Evolutionary conservation across 352 stramenopile genomes (phyloP).

Genomic region (Hyaloperonospora arabidopsidis): DNA sequence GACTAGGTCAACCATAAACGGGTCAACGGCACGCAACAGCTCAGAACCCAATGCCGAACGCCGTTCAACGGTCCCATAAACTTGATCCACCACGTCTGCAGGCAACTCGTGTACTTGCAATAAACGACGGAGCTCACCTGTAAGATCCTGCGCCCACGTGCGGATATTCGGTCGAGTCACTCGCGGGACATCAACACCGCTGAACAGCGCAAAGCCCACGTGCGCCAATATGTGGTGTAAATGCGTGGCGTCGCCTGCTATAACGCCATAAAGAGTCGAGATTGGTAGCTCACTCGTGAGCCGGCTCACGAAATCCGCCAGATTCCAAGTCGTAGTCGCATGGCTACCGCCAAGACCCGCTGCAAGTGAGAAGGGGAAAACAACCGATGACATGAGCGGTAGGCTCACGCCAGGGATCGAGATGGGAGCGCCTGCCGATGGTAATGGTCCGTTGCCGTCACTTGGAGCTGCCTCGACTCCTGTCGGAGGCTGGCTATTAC

Average conservation of each 20-base stretch:
- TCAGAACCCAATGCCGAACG: constrained; percentile 32
- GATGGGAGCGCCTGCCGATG: constrained; percentile 17
- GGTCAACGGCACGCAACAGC: constrained; percentile 41
- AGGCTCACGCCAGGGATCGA: constrained; percentile 32
- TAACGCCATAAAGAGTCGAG: constrained; percentile 43
- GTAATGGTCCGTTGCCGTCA: constrained; percentile 3
- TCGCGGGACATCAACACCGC: constrained; percentile 52
- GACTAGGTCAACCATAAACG: constrained; percentile 52
- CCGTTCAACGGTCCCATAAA: constrained; percentile 19
- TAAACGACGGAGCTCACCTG: constrained; percentile 41
- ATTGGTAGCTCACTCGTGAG: constrained; percentile 40
- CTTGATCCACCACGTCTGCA: constrained; percentile 25
- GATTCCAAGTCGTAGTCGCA: constrained; percentile 48
- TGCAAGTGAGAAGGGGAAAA: constrained; percentile 46
- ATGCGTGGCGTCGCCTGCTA: constrained; percentile 38
- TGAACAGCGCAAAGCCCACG: constrained; percentile 50
- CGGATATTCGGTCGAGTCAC: constrained; percentile 47
- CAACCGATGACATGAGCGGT: constrained; percentile 39
- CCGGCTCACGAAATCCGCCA: constrained; percentile 45
- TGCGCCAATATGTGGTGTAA: constrained; percentile 52
- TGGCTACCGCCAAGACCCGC: constrained; percentile 32
- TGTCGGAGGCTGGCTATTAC: constrained; percentile 2
- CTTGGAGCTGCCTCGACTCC: constrained; percentile 1
- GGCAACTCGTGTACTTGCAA: constrained; percentile 33
- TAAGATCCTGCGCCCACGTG: constrained; percentile 43